Evolutionary conservation across 1,284 basidiomycete species (phyloP), one percentile per base, ranked within the genome.

Genomic region (Sporisorium exsertum): DNA sequence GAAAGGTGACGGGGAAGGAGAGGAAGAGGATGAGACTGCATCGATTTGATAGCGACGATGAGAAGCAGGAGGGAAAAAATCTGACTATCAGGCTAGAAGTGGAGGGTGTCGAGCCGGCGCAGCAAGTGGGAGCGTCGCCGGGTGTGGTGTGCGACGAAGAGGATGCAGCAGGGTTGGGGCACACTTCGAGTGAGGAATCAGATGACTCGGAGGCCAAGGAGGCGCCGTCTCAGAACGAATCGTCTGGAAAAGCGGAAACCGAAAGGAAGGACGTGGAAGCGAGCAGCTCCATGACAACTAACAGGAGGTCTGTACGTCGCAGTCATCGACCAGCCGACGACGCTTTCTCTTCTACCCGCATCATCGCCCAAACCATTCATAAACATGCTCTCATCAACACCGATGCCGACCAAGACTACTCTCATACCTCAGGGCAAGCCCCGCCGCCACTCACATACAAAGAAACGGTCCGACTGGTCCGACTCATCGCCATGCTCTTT

Each of bases 401-500:
- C 18, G 29, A 20, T 6, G 10, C 26, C 2, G 10, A 50, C 5
- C 29, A n/a, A 35, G 7, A 5, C 51, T 8, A 13, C 24, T 3
- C 2, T 15, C 2, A 5, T 15, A 6, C 8, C 20, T 7, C 16
- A 12, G 37, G 18, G 5, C 43, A 16, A 0, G 20, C 33, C 27
- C 52, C 62, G 8, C 13, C 58, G 7, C 72, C 72, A 10, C 57
- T 75, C 3, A 70, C 67, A 1, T 70, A 63, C 56, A 75, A 71
- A 33, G 72, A 75, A 32, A 75, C 72, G 6, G 51, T 70, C n/a
- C 66, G 72, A 15, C 67, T 75, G 2, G 54, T 65, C 27, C 63
- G 64, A 12, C 58, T 75, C 22, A 71, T 75, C 35, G 50, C 62
- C 9, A 70, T 75, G 59, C 46, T 75, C 43, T 75, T 70, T 26